Conservation (phyloP, 2,329 filamentous ascomycete genomes). For the Xylariaceae sp. region DNA sequence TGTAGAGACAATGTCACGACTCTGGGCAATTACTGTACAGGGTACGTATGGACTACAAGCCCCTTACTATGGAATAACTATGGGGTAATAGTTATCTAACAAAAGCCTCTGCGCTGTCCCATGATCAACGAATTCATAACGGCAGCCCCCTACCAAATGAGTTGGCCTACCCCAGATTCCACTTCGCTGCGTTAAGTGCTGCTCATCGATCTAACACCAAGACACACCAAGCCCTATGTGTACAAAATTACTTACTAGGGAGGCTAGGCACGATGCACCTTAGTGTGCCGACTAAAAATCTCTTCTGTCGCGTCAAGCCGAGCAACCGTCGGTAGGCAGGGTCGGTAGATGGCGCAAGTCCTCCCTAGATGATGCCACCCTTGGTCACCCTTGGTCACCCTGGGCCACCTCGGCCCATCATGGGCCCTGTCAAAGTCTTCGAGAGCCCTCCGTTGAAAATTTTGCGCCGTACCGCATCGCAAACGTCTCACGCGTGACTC, state of each 20-base stretch:
- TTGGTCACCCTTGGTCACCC: background rate
- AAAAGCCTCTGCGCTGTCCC: slow-evolving; percentile 13
- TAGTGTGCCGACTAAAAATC: background rate
- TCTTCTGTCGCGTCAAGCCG: background rate
- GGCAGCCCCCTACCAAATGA: slow-evolving; percentile 21
- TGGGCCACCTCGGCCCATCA: no score
- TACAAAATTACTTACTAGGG: background rate
- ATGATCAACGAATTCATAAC: background rate
- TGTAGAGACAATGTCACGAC: background rate
- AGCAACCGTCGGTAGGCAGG: background rate
- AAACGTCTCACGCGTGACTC: background rate
- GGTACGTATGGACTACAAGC: background rate
- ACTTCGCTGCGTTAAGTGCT: slow-evolving; percentile 27
- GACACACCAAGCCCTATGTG: background rate
- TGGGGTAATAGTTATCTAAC: slow-evolving; percentile 33
- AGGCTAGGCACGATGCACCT: background rate
- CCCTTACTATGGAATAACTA: slow-evolving; percentile 17
- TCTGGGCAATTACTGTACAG: background rate
- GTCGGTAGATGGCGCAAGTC: background rate
- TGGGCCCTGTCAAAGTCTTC: background rate
- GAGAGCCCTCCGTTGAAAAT: background rate
- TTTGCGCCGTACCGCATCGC: background rate
- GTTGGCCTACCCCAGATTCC: slow-evolving; percentile 32
- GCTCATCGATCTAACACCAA: background rate
- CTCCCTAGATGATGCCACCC: background rate